These are phyloP conservation scores for Rhizoclosmatium globosum DNA, from an alignment of 192 early-diverging fungal species.

Conservation along the genomic window DNA sequence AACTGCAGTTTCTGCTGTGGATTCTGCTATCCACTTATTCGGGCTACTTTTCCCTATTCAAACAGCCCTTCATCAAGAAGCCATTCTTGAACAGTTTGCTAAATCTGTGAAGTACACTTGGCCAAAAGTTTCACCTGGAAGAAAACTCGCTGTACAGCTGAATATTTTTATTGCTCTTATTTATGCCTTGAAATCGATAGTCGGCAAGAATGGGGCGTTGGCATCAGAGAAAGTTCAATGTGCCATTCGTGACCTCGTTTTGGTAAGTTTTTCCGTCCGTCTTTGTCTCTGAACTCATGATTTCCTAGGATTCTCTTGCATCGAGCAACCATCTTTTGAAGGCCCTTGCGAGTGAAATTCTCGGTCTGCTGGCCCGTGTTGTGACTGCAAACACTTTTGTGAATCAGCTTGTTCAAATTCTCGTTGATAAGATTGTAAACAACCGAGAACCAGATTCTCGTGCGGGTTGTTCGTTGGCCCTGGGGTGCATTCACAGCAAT, in stretches of 20 bases:
- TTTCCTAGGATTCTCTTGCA: slow-evolving; percentile 67
- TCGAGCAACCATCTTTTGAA: slow-evolving; percentile 77
- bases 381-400: slow-evolving; percentile 70
- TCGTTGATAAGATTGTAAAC: slow-evolving; percentile 89
- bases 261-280: slow-evolving; percentile 46
- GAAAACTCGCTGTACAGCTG: slow-evolving; percentile 79
- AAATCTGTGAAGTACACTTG: slow-evolving; percentile 64
- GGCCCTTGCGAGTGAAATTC: slow-evolving; percentile 78
- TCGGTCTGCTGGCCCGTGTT: slow-evolving; percentile 81
- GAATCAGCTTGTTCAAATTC: slow-evolving; percentile 73
- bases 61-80: slow-evolving; percentile 74
- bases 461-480: slow-evolving; percentile 88
- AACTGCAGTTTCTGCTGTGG: slow-evolving; percentile 65
- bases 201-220: slow-evolving; percentile 60
- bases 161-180: slow-evolving; percentile 82
- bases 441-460: slow-evolving; percentile 94
- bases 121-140: slow-evolving; percentile 68
- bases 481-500: slow-evolving; percentile 88
- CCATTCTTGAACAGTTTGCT: slow-evolving; percentile 77
- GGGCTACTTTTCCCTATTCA: slow-evolving; percentile 76
- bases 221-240: slow-evolving; percentile 43
- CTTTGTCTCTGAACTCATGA: slow-evolving; percentile 21
- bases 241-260: slow-evolving; percentile 52
- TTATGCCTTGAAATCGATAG: slow-evolving; percentile 71
- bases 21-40: slow-evolving; percentile 82